A percentile compares a stretch with the other conserved stretches of the same genome.
Conservation (phyloP, 768 basidiomycete species). For the Xanthoconium purpureum region DNA sequence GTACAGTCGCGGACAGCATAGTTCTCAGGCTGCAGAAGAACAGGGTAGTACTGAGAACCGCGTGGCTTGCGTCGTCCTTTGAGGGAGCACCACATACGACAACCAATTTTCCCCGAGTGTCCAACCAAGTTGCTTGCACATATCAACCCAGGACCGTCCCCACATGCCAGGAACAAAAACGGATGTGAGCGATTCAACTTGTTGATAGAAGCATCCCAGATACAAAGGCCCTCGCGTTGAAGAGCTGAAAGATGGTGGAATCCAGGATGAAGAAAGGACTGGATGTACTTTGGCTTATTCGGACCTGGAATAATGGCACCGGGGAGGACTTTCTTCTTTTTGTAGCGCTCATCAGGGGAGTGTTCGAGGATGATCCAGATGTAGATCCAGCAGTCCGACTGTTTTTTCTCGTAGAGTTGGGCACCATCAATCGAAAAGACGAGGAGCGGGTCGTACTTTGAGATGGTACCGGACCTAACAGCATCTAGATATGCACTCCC, state of each 20-base stretch:
- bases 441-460: background rate
- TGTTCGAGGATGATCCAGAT: too few relatives aligned
- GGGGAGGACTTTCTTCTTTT: background rate
- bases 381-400: too few relatives aligned
- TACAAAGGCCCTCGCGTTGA: slow-evolving; percentile 14
- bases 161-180: background rate
- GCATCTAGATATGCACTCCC: background rate
- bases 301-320: slow-evolving; percentile 26
- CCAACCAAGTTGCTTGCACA: background rate
- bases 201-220: slow-evolving; percentile 19
- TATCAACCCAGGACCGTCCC: background rate
- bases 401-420: slow-evolving; percentile 31
- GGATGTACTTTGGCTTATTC: slow-evolving; percentile 32
- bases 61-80: background rate
- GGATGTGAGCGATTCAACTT: background rate
- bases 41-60: background rate
- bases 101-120: background rate
- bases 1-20: background rate
- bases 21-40: background rate
- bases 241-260: slow-evolving; percentile 16
- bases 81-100: background rate
- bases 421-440: slow-evolving; percentile 31
- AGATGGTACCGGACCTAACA: background rate
- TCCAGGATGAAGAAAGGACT: slow-evolving; percentile 24
- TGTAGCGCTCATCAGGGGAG: slow-evolving; percentile 4